Base-by-base conservation (phyloP, 2,329 filamentous ascomycete genomes). In the Aaosphaeria pasadenensis region DNA sequence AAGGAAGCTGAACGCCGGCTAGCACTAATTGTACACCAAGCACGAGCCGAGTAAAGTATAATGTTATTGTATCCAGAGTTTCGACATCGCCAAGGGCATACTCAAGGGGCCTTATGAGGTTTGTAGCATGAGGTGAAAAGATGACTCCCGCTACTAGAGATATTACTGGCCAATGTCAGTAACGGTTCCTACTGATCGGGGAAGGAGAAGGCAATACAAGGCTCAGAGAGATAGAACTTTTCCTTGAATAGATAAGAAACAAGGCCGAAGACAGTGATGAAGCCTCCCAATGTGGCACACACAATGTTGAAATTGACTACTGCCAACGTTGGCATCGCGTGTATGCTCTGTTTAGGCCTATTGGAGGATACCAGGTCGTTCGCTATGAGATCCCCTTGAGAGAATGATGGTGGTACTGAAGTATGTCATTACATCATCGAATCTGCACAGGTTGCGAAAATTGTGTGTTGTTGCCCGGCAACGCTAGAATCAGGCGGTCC, bases 211-310 rank as follows among this genome's bases (percentile, higher is more conserved):
- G 17, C 24, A 28, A 32, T 41, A 92, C 89, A 76, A 45, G 91
- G 89, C 79, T 96, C 91, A 1, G 90, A 95, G 1, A 96, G 79
- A 67, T 96, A 96, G 65, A 89, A 92, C 49, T 84, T 87, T 73
- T 96, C 91, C 66, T 96, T 96, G 64, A 89, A 79, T 13, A 96
- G 79, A 64, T 91, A 95, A 1, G 90, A 96, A 0, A 96, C 89
- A 39, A 96, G 74, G 4, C 90, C 91, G 63, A 95, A 96, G n/a
- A 95, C 58, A 0, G 89, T 90, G 52, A 96, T 85, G 73, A 95
- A 96, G 1, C 89, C 91, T 11, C 91, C 91, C 9, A 95, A 72
- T 6, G 89, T 81, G 45, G 88, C 86, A 64, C 89, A 84, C 46
- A 91, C 82, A 55, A 94, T 87, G 71, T 95, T 95, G 77, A 95